Base-by-base conservation (phyloP, 2,329 filamentous ascomycete genomes). In the Aspergillus bombycis region DNA sequence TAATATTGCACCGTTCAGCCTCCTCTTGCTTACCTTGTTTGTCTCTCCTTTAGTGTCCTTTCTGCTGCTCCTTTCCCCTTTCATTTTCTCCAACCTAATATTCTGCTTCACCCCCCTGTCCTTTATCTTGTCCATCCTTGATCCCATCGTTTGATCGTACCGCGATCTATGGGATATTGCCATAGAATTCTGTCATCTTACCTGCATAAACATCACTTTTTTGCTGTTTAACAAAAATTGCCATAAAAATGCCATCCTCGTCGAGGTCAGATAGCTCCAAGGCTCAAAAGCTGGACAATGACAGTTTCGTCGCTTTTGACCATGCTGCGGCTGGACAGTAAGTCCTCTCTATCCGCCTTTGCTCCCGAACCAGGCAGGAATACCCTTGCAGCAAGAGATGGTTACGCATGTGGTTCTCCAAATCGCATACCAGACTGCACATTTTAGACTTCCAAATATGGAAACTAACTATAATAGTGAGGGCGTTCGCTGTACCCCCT, bases 401-500 rank as follows among this genome's bases (percentile, higher is more conserved):
- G 52, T 8, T 36, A n/a, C 53, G 41, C 26, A 19, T 45, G 19
- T 50, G 38, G 48, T 56, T 62, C 23, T 52, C 43, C 14, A 30
- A 50, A 26, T 12, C 21, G 10, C 30, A 14, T 26, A 34, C 53
- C 26, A 12, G 1, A 16, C 28, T 58, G 26, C 21, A 54, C 7
- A 8, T 21, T 16, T 30, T 48, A 12, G 6, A 23, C 12, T 53
- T 23, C 8, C 14, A 43, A 12, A 52, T 52, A 19, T 43, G 36
- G 30, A 48, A n/a, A 36, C 43, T 50, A 32, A 32, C 16, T 55
- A n/a, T 41, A 53, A 19, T 74, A 97, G 94, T 80, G 94, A 96
- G 70, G 95, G 95, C 68, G 94, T 96, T 54, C 87, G 96, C 71
- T 93, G 90, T 75, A 93, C 96, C 74, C 84, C 86, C 61, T 88